phyloP scores from a whole-genome alignment of 2,329 filamentous ascomycete genomes.

The Aspergillus fijiensis region DNA sequence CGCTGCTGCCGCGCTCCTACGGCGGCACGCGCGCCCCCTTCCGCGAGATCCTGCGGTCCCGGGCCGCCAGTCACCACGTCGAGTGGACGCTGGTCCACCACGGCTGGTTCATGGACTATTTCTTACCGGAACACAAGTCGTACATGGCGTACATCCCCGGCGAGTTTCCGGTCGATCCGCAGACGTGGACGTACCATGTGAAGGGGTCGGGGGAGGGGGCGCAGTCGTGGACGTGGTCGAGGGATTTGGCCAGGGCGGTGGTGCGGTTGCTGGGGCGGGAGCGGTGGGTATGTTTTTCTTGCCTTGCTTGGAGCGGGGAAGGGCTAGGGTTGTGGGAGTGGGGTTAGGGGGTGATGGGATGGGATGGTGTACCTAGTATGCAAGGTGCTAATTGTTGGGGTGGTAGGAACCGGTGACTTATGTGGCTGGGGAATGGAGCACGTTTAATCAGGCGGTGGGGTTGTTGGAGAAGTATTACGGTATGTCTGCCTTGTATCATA shows the following conservation, averaged over 20 bases:
- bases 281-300: neutral
- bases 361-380: too few species aligned
- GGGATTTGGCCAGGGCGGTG: constrained; percentile 9
- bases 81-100: constrained; percentile 6
- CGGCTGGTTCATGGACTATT: constrained; percentile 11
- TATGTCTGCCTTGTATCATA: neutral
- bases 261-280: neutral
- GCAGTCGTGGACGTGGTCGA: constrained; percentile 1
- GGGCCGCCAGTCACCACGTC: neutral
- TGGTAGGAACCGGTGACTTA: constrained; percentile 4
- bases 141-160: neutral
- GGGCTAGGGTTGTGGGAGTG: too few species aligned
- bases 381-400: neutral
- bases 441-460: constrained; percentile 1
- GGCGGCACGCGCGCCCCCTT: neutral
- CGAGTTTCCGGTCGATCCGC: constrained; percentile 6
- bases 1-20: constrained; percentile 6
- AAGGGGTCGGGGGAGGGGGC: neutral
- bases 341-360: too few species aligned
- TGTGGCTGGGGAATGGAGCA: constrained; percentile 1
- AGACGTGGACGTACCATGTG: neutral
- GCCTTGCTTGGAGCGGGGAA: neutral
- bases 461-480: constrained; percentile 6
- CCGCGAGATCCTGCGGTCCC: neutral
- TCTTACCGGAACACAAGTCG: neutral